Evolutionary conservation across 805 yeast species (phyloP), one percentile per base, ranked within the genome.

Genomic region (Ogataea trehalophila): DNA sequence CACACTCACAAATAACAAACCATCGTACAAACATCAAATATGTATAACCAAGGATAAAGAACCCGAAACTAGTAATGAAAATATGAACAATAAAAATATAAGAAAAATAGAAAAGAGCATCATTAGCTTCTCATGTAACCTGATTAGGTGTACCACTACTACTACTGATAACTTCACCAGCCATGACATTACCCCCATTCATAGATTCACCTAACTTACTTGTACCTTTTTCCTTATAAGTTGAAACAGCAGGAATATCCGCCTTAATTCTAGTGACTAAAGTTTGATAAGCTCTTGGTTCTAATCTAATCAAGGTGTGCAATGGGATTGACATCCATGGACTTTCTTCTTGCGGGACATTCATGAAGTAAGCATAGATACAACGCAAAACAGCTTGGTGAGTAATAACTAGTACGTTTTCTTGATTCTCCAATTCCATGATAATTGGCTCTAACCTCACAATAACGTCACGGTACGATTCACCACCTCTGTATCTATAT

Each of bases 291-390:
- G 99, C 97, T 48, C 95, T 76, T n/a, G 97, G 97, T 65, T 94
- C 98, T 53, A 94, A 73, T 62, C 89, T 86, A 60, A 94, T 94
- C 64, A 94, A 71, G 0, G 99, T 94, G 63, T 94, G 99, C 58
- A 94, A 72, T 6, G 99, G 99, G 49, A 94, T 95, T 37, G 95
- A 88, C 96, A 94, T 90, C 99, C 99, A 94, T 5, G 99, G 99
- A 49, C 91, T 80, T 65, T 89, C 92, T 59, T 92, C 97, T 66
- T 92, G 98, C 5, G 97, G 97, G 17, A 94, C 95, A 63, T 94
- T 92, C 98, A 94, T 94, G 63, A 91, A 94, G 67, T 94, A 94
- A 7, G 99, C 98, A 67, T 94, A 94, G 44, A 94, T 83, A 63
- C 99, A 94, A 60, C 99, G 79, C 55, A 94, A 73, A 11, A 94